phyloP scores from a whole-genome alignment of 2,329 filamentous ascomycete species.

The Macrophomina phaseolina region DNA sequence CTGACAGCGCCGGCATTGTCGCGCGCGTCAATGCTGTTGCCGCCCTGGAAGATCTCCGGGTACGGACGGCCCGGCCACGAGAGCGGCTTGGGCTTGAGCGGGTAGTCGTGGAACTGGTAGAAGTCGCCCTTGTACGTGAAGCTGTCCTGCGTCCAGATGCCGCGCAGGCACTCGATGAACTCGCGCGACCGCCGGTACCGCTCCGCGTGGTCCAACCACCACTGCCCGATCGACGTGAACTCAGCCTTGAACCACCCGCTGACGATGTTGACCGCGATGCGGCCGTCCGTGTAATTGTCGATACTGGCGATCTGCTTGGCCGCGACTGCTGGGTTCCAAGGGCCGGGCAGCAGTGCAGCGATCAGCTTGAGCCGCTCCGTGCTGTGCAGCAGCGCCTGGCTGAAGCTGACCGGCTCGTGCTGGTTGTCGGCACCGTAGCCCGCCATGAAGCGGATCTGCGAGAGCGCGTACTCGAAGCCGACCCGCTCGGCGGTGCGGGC shows the following conservation, averaged over 20 bases:
- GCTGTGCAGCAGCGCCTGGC: slow-evolving; percentile 55
- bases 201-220: slow-evolving; percentile 62
- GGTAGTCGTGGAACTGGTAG: slow-evolving; percentile 59
- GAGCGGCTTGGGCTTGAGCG: slow-evolving; percentile 58
- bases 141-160: slow-evolving; percentile 57
- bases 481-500: slow-evolving; percentile 55
- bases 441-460: slow-evolving; percentile 61
- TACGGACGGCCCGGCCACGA: slow-evolving; percentile 46
- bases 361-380: slow-evolving; percentile 59
- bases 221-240: slow-evolving; percentile 59
- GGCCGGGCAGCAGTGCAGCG: slow-evolving; percentile 57
- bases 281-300: slow-evolving; percentile 58
- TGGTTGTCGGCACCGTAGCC: slow-evolving; percentile 56
- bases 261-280: slow-evolving; percentile 60
- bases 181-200: slow-evolving; percentile 58
- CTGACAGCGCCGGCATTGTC: slow-evolving; percentile 56
- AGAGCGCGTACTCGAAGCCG: slow-evolving; percentile 59
- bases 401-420: slow-evolving; percentile 60
- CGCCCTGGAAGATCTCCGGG: slow-evolving; percentile 61
- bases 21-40: slow-evolving; percentile 58
- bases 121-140: slow-evolving; percentile 60
- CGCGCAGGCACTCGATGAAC: slow-evolving; percentile 58
- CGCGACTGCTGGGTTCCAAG: slow-evolving; percentile 58
- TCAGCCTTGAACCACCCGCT: slow-evolving; percentile 62
- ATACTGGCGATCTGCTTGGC: slow-evolving; percentile 62